A percentile compares a stretch with the other conserved stretches of the same genome.
phyloP scores from a whole-genome alignment of 1,284 basidiomycete genomes.

The Ceratobasidium sp. region DNA sequence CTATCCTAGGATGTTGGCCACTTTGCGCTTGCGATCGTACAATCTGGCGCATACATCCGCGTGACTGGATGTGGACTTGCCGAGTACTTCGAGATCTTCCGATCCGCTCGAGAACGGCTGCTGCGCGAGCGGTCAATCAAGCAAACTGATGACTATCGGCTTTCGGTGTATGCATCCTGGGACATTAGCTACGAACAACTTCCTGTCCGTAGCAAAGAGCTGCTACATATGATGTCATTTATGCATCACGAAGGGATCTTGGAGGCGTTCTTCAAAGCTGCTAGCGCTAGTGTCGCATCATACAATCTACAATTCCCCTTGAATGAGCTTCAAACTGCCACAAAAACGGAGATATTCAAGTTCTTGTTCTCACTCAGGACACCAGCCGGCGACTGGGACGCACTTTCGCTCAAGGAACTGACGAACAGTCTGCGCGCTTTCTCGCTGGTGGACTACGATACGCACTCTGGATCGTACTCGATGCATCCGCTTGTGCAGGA shows the following conservation, averaged over 20 bases:
- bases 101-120: not conserved
- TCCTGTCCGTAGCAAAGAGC: not conserved
- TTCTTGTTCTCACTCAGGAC: not conserved
- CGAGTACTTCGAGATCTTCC: not conserved
- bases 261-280: constrained; percentile 15
- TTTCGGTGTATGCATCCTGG: constrained; percentile 7
- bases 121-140: not conserved
- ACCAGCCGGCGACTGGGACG: not conserved
- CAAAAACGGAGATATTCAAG: not conserved
- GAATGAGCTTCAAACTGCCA: not conserved
- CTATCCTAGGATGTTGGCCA: constrained; percentile 20
- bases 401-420: not conserved
- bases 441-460: constrained; percentile 10
- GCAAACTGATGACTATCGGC: not conserved
- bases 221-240: constrained; percentile 12
- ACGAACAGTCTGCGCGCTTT: not conserved
- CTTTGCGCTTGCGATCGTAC: constrained; percentile 5
- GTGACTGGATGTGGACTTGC: not conserved
- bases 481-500: constrained; percentile 15
- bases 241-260: constrained; percentile 30
- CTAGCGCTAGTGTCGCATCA: not conserved
- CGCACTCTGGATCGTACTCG: not conserved
- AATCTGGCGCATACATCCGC: constrained; percentile 30
- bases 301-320: not conserved
- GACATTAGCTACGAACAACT: not conserved